Base-by-base conservation (phyloP, 2,329 filamentous ascomycete genomes). In the Nemania abortiva region DNA sequence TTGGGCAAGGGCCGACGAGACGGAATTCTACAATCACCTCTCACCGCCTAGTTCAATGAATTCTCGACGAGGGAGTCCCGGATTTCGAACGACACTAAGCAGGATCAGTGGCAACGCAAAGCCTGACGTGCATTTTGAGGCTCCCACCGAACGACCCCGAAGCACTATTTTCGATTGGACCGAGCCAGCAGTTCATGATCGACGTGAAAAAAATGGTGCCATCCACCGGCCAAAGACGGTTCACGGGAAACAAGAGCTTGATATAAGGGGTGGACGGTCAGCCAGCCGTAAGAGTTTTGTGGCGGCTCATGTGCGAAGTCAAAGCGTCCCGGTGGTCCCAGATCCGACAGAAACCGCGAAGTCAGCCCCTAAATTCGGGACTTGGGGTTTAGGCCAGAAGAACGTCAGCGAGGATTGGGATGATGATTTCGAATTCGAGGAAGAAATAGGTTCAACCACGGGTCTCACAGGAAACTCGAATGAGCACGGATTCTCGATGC, bases 321-420 rank as follows among this genome's bases (percentile, higher is more conserved):
- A 95, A 78, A 95, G 92, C 78, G 92, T 95, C 1, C 92, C 92
- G 3, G 87, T 92, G 15, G 86, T 89, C 2, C 90, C 90, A 39
- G 92, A 94, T 74, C 81, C 74, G 80, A 84, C 80, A 70, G 91
- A 86, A 78, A 85, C 79, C 76, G 80, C 79, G 76, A 91, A 82
- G 79, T 84, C 87, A n/a, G 87, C 81, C 1, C 82, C 86, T 62
- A 95, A 94, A 75, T 95, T 94, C 76, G 91, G 92, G 52, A 95
- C 92, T 0, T 95, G 92, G 92, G 92, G 92, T 2, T 82, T 94
- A 50, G 89, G 91, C n/a, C 90, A 89, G 70, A 95, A 95, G 79
- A 91, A 89, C 18, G 90, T 90, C 11, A 95, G 91, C 70, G 93
- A 97, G 78, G 93, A 96, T 76, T 97, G 93, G 93, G 93, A 95